Base-by-base conservation (phyloP, 2,329 filamentous ascomycete genomes). In the Stachybotrys chlorohalonatus region DNA sequence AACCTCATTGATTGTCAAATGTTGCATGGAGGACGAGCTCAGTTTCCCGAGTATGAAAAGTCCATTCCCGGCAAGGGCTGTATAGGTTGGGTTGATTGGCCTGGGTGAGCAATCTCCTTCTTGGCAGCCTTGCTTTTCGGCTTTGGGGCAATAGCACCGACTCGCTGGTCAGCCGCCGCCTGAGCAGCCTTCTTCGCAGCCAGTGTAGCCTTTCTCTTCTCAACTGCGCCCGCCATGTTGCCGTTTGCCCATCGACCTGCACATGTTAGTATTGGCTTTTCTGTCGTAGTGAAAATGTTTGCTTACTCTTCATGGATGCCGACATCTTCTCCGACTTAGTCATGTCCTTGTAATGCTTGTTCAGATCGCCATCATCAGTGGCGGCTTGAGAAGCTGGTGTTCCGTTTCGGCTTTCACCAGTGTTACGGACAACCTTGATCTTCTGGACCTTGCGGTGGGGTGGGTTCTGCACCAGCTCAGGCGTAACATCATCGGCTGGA, bases 281-380 rank as follows among this genome's bases (percentile, higher is more conserved):
- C 24, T 11, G 17, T 16, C 7, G 31, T 6, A 51, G 11, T n/a
- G 11, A 31, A 11, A 49, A 6, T 17, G 24, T 13, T 51, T 47
- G 67, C 76, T 70, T 72, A 83, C 81, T 79, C 71, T 82, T 82
- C 81, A 84, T 84, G 3, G 80, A 83, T 16, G 75, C 76, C n/a
- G 78, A 82, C 81, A 84, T 84, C 73, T 84, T 84, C 68, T 84
- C 81, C 32, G 79, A 82, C 70, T 84, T 84, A 51, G 79, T 83
- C 80, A 84, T 83, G 48, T 77, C 73, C 42, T 77, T 76, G 61
- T 84, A 84, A 53, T 82, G 79, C 69, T 83, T 83, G 50, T 60
- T 64, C 55, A 77, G 73, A 31, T 75, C 73, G 13, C 62, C 67
- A 11, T 70, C 69, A 5, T 66, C 69, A 5, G 53, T 55, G 30